phyloP scores from a whole-genome alignment of 2,329 filamentous ascomycete species.

The Aspergillus sp. region DNA sequence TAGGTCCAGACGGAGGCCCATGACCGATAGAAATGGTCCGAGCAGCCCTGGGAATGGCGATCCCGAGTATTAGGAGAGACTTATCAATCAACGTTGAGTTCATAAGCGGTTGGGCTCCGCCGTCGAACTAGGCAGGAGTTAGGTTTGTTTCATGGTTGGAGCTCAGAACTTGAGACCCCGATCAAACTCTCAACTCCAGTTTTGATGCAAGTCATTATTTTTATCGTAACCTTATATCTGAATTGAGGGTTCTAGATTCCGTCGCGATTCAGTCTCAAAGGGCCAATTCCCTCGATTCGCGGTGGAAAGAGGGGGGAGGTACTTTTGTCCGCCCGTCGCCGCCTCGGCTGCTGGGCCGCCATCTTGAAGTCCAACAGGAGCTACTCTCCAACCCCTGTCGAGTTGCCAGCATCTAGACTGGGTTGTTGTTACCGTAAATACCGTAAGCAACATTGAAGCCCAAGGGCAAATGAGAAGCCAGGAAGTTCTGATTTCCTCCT shows the following conservation, averaged over 20 bases:
- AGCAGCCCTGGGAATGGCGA: background rate
- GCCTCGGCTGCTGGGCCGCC: background rate
- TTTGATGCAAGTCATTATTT: conserved; percentile 2
- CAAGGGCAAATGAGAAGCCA: conserved; percentile 2
- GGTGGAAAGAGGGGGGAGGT: background rate
- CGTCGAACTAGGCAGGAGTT: background rate
- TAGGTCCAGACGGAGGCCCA: background rate
- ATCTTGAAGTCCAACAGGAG: background rate
- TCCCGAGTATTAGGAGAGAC: background rate
- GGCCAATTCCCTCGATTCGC: no score
- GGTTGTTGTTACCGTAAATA: background rate
- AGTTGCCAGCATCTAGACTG: background rate
- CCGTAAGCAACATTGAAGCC: background rate
- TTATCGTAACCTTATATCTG: conserved; percentile 1
- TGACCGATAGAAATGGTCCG: background rate
- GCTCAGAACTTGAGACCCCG: background rate
- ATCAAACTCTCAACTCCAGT: conserved; percentile 6
- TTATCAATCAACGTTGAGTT: conserved; percentile 2
- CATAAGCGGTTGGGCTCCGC: background rate
- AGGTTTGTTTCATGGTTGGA: background rate
- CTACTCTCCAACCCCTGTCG: background rate
- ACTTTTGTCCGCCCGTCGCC: background rate
- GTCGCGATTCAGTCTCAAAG: background rate
- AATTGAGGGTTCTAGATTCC: background rate
- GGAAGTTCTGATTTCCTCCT: background rate